Base-by-base conservation (phyloP, 805 yeast species). In the Candida germanica region DNA sequence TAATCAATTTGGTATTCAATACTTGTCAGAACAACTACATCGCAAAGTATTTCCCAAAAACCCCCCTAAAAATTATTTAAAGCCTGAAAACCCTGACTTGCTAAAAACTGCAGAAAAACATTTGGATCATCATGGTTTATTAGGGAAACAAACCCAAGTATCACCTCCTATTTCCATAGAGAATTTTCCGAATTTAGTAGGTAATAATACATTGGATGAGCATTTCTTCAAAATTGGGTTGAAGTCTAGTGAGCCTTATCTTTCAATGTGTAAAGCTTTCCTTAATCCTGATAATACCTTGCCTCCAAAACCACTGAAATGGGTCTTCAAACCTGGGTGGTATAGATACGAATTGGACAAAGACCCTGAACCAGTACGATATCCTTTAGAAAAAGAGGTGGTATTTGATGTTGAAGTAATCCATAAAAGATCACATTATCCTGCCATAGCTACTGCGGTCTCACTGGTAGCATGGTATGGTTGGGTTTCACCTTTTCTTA, bases 361-460 rank as follows among this genome's bases (percentile, higher is more conserved):
- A 35, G 43, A 47, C 0, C 88, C 95, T 0, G 58, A 59, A 14
- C 40, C 53, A 0, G 96, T 93, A 0, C 66, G 65, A 0, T 80
- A 61, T 48, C 98, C 98, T 0, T 45, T 62, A 3, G 97, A 86
- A 39, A 71, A 79, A 27, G 77, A 75, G 2, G 51, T 93, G 9
- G 88, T 84, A 0, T 91, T 91, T 56, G 99, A 93, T 58, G 89
- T 87, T 8, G 99, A 93, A 56, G 86, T 83, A 0, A 55, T 89
- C 51, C 89, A 87, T 59, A 81, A 86, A 46, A 59, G 77, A 1
- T 77, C 93, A 0, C 74, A 72, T 3, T 89, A 78, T 53, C 81
- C 98, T 0, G 77, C 84, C 0, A 54, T 93, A 58, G 96, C 96
- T 1, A 75, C 85, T 0, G 95, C 96, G 8, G 80, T 72, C 2